Conservation (phyloP, 805 yeast genomes). For the Candida quercuum region DNA sequence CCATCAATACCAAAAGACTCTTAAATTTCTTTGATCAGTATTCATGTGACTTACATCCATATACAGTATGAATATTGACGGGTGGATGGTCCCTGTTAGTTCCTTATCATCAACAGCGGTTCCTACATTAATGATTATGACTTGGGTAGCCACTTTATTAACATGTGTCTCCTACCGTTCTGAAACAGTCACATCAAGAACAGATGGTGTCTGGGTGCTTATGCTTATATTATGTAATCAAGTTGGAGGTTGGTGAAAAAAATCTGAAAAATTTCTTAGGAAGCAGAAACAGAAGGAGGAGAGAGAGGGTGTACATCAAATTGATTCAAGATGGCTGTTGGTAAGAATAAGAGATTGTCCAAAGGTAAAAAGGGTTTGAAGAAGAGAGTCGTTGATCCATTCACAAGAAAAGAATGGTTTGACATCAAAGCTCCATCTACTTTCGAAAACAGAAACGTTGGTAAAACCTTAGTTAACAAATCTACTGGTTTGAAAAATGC, state of each 20-base stretch:
- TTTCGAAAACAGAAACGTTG: constrained; percentile 63
- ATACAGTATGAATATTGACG: too few relatives aligned
- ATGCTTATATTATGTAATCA: background rate
- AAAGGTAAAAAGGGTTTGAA: constrained; percentile 95
- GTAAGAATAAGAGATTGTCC: constrained; percentile 75
- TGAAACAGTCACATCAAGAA: background rate
- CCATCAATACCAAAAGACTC: too few relatives aligned
- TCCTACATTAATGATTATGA: too few relatives aligned
- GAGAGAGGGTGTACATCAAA: too few relatives aligned
- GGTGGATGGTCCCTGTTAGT: too few relatives aligned
- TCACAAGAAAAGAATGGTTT: constrained; percentile 43
- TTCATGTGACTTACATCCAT: too few relatives aligned
- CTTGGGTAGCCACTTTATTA: too few relatives aligned
- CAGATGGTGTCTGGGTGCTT: background rate
- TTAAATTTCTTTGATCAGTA: too few relatives aligned
- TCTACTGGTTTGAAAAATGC: constrained; percentile 98
- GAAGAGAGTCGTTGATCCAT: constrained; percentile 99
- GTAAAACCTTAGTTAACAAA: constrained; percentile 97
- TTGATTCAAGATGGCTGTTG: constrained; percentile 54
- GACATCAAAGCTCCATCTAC: constrained; percentile 2
- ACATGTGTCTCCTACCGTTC: background rate
- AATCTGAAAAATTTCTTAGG: too few relatives aligned
- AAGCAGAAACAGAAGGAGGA: too few relatives aligned
- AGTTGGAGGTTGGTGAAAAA: background rate
- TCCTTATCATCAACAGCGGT: too few relatives aligned